A percentile compares a stretch with the other conserved stretches of the same genome.
phyloP scores from a whole-genome alignment of 345 rosid species.

The Gossypium sturtianum region DNA sequence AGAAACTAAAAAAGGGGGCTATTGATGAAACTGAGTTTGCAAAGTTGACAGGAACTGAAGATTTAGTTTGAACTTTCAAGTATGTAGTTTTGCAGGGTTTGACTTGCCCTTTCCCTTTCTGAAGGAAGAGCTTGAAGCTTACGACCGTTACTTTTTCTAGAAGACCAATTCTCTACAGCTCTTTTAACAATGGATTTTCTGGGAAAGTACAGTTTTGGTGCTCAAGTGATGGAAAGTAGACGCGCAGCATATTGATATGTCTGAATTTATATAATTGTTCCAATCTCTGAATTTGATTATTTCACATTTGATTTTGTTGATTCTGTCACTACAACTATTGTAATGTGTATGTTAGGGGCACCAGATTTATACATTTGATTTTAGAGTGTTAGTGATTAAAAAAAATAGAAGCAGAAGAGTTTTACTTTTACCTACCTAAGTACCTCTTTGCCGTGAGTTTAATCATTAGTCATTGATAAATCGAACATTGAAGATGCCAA shows the following conservation, averaged over 20 bases:
- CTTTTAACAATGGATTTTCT: no score
- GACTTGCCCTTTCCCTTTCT: neutral
- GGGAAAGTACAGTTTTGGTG: no score
- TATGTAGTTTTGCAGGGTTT: neutral
- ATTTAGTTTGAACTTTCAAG: slow-evolving; percentile 34
- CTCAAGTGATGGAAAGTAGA: no score
- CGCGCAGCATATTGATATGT: neutral
- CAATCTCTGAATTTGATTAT: no score
- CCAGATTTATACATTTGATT: neutral
- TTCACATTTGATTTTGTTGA: neutral
- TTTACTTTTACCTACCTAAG: neutral
- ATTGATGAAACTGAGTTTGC: slow-evolving; percentile 70
- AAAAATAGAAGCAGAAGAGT: neutral
- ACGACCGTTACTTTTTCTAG: no score
- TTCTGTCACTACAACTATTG: neutral
- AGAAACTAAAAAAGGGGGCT: slow-evolving; percentile 59
- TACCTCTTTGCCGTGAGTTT: neutral
- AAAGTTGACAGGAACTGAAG: slow-evolving; percentile 66
- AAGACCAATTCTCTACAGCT: no score
- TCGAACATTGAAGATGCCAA: neutral
- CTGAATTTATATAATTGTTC: neutral
- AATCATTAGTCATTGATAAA: neutral
- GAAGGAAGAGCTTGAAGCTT: no score
- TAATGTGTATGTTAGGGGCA: neutral
- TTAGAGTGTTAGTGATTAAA: neutral